phyloP scores from a whole-genome alignment of 345 rosid species.

The Melastoma malabathricum region DNA sequence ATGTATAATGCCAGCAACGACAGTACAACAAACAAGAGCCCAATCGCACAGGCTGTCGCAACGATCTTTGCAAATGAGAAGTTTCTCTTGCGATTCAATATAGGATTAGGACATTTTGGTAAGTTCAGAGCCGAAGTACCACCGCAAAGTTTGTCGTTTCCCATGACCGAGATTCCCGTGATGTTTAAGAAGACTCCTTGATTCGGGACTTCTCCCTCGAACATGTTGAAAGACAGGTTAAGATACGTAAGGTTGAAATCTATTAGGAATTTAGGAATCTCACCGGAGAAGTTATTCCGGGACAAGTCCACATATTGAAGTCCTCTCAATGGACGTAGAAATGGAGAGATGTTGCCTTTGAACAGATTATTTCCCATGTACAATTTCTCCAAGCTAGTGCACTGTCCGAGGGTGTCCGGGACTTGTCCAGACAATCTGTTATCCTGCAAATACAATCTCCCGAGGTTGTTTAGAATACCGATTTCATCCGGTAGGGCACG shows the following conservation, averaged over 20 bases:
- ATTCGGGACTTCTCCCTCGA: conserved; percentile 2
- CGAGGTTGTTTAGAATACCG: neutral
- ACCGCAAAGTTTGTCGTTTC: conserved; percentile 6
- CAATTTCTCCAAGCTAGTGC: too few species aligned
- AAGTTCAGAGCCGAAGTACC: neutral
- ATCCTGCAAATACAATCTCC: too few species aligned
- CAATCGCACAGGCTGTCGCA: neutral
- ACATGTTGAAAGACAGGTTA: neutral
- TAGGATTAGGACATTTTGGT: too few species aligned
- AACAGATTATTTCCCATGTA: conserved; percentile 2
- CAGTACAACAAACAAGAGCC: neutral
- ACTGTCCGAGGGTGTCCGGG: too few species aligned
- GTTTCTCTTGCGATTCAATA: neutral
- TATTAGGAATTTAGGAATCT: conserved; percentile 1
- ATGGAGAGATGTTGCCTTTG: too few species aligned
- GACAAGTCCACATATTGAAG: neutral
- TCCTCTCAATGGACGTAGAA: too few species aligned
- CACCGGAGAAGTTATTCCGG: neutral
- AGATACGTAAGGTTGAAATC: neutral
- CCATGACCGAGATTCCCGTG: neutral
- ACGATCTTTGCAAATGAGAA: neutral
- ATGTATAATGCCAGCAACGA: neutral
- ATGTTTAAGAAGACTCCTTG: conserved; percentile 3
- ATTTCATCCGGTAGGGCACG: neutral
- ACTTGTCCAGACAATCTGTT: too few species aligned